Base-by-base conservation (phyloP, 192 early-diverging fungal genomes). In the Gryganskiella cystojenkinii region DNA sequence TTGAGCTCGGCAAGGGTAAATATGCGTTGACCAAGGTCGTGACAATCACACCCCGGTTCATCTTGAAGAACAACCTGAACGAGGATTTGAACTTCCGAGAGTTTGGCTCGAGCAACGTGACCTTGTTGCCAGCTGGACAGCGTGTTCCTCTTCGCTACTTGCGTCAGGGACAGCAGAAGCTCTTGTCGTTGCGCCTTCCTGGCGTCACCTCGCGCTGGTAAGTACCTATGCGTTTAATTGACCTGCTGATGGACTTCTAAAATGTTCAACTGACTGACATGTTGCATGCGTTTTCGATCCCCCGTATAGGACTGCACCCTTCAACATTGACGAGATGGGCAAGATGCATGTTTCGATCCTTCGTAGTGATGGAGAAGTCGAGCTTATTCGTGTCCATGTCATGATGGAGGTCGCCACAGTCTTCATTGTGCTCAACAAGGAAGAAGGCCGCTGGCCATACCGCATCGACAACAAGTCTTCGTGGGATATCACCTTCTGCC, bases 371-470 rank as follows among this genome's bases (percentile, higher is more conserved):
- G 66, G 79, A 20, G 81, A 81, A 3, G 82, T 87, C 42, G 89
- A 91, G 52, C 81, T 99, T 25, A 84, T 98, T 20, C 87, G 92
- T n/a, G 86, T 91, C 11, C 91, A 95, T 43, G 87, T 94, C 43
- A 70, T 93, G n/a, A 63, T 99, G 57, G 90, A 98, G 53, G 92
- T 92, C 51, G 96, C 98, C 1, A 96, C 95, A 2, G 78, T 99
- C 25, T 98, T 97, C 80, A 87, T 99, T 27, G 78, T 95, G 4
- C 85, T 97, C 57, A 86, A 89, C 61, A 87, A 90, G 51, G 90
- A 92, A 62, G 87, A 89, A 37, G 87, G 84, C 9, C 84, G 88
- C 47, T 99, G 98, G 98, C 98, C 98, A 20, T 96, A 92, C 56
- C 81, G 86, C 24, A 88, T 99, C 44, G 91, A 94, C 20, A 97